Evolutionary conservation across 2,329 filamentous ascomycete species (phyloP), one percentile per base, ranked within the genome.

Genomic region (Penicillium concentricum): DNA sequence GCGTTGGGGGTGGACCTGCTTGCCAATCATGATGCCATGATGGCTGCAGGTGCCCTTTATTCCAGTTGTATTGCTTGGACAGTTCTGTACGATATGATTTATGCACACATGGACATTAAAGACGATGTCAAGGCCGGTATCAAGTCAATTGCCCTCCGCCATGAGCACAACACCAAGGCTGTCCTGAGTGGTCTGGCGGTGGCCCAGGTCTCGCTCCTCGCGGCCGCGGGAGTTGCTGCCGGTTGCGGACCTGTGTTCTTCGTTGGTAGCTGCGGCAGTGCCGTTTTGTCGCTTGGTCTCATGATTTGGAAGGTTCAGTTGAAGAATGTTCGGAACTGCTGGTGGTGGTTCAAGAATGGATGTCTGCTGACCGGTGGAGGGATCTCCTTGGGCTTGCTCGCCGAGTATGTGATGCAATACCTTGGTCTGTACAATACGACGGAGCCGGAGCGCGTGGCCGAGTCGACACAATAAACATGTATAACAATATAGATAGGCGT

Each of bases 291-390:
- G 2, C 73, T 86, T 24, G 82, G 76, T 1, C 78, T 81, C 16
- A 86, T 86, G 82, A 85, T 87, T 20, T 80, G 79, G 72, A 80
- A 76, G 57, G 84, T 87, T 28, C 78, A 80, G 53, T 65, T 87
- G 59, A 81, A 84, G 57, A 80, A 79, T 50, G 81, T 84, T 47
- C 74, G 75, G 60, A 80, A 84, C 63, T 87, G 84, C 63, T 86
- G 84, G 82, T 84, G 81, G 79, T 87, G 84, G 84, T 87, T 87
- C 65, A 82, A 78, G 56, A 82, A 84, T 54, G 84, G 84, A 24
- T 84, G 82, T 38, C 84, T 83, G 78, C 76, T 86, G 57, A 86
- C 84, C 18, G 84, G 84, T 22, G 84, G 84, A 18, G 81, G 77
- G 1, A 84, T 87, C 53, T 77, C 81, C 16, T 54, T 82, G 32